phyloP scores from a whole-genome alignment of 768 basidiomycete genomes.

The Amanita inopinata region DNA sequence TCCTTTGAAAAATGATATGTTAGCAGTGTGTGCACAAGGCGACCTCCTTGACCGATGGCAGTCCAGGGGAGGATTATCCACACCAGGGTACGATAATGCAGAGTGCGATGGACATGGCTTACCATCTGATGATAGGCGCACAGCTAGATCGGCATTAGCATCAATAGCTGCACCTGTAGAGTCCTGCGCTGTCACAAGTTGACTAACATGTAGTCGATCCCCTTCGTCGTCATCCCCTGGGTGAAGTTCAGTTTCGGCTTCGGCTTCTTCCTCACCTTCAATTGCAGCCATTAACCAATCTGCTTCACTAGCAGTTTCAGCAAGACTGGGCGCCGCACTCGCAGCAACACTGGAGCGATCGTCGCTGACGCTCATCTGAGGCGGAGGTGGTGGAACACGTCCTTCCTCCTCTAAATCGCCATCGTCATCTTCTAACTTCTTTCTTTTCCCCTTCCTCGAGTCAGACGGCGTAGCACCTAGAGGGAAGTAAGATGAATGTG shows the following conservation, averaged over 20 bases:
- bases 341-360: slow-evolving; percentile 50
- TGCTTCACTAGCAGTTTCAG: slow-evolving; percentile 68
- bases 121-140: slow-evolving; percentile 35
- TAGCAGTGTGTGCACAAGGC: slow-evolving; percentile 51
- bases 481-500: slow-evolving; percentile 44
- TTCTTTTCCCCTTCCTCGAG: slow-evolving; percentile 73
- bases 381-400: slow-evolving; percentile 58
- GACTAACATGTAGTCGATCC: slow-evolving; percentile 34
- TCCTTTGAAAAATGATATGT: slow-evolving; percentile 43
- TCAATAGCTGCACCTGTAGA: slow-evolving; percentile 24
- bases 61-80: slow-evolving; percentile 34
- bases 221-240: slow-evolving; percentile 34
- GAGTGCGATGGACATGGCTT: slow-evolving; percentile 33
- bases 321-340: slow-evolving; percentile 54
- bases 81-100: slow-evolving; percentile 27
- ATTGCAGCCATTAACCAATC: slow-evolving; percentile 91
- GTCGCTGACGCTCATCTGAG: slow-evolving; percentile 34
- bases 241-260: slow-evolving; percentile 31
- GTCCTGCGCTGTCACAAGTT: slow-evolving; percentile 27
- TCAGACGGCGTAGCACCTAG: slow-evolving; percentile 42
- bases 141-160: slow-evolving; percentile 20
- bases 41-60: slow-evolving; percentile 27
- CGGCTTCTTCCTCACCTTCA: slow-evolving; percentile 56
- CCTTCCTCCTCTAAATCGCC: slow-evolving; percentile 61
- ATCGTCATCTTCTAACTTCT: slow-evolving; percentile 86